Base-by-base conservation (phyloP, 2,329 filamentous ascomycete genomes). In the Aureobasidium pullulans region DNA sequence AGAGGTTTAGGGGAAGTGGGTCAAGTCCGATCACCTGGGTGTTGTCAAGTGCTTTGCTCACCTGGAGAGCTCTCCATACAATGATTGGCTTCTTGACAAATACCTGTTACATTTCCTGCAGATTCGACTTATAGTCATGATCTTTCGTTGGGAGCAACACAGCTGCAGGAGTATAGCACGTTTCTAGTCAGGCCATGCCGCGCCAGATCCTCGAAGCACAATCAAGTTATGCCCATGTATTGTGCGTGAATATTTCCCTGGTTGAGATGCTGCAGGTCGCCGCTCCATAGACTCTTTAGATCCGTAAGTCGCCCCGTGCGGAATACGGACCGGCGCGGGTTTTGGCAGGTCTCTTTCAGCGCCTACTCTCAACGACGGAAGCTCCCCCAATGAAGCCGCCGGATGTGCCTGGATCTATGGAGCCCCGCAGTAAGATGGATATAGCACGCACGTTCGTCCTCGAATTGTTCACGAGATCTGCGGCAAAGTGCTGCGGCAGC, bases 401-500 rank as follows among this genome's bases (percentile, higher is more conserved):
- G 40, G 40, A 46, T 29, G 42, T 57, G 52, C 52, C 52, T 57
- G 52, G 28, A 28, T 42, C 31, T 37, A 46, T 43, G 52, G 42
- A 57, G 19, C 43, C 42, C 54, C 54, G 34, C 54, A 48, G 42
- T 48, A 19, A 57, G 54, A 48, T 57, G 52, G 13, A 37, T 56
- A 46, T 56, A 56, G 52, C 52, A 56, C 52, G 54, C 54, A 57
- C 54, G 54, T 48, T 47, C 32, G 19, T 3, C 42, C 34, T 47
- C 34, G 43, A 47, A 11, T n/a, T 57, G 54, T 43, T 57, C 54
- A 57, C 54, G 54, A 57, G 54, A 57, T 57, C 43, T 48, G 54
- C 54, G 54, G 52, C 34, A 43, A 40, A 57, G n/a, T 48, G 34
- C 42, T 48, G 54, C 54, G 54, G 54, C 43, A 32, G 36, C 43